Percentiles rank a stretch among this genome's conserved stretches.
These are phyloP conservation scores for barley (Hordeum vulgare) DNA, from an alignment of 176 grass and related monocot species.

Conservation along the genomic window MorexV3_pseudomolecules_assembly NC_058520.1:556845822-556846321, in stretches of 20 bases:
- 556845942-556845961: too few relatives aligned
- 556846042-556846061: background rate
- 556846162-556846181: constrained; percentile 39
- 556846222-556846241: constrained; percentile 42
- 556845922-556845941: too few relatives aligned
- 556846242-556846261: constrained; percentile 55
- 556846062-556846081: background rate
- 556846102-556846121: background rate
- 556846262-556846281: background rate
- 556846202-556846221: constrained; percentile 70
- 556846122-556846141: background rate
- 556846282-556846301: background rate
- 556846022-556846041: background rate
- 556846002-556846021: background rate
- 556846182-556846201: constrained; percentile 56
- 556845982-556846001: too few relatives aligned
- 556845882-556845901: too few relatives aligned
- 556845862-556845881: too few relatives aligned
- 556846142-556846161: constrained; percentile 27
- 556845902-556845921: too few relatives aligned
- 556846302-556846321: background rate
- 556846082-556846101: background rate
- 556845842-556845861: too few relatives aligned
- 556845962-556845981: too few relatives aligned
- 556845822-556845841: too few relatives aligned